These are phyloP conservation scores for Rasamsonia emersonii DNA, from an alignment of 2,329 filamentous ascomycete species.

Conservation along the genomic window DNA sequence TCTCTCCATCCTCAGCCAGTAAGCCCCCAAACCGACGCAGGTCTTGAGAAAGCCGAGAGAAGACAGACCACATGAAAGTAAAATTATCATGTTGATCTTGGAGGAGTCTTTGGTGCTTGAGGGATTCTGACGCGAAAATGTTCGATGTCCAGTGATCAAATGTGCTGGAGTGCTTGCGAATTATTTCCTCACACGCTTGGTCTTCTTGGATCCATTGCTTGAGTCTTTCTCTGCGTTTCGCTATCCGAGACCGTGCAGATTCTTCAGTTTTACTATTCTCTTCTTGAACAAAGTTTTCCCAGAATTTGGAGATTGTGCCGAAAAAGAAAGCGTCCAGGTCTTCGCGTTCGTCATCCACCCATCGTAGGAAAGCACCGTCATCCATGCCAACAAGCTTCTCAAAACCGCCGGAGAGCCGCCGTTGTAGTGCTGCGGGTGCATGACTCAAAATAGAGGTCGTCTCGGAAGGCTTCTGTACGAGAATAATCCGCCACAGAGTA, in stretches of 20 bases:
- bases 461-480: conserved; percentile 87
- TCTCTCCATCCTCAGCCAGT: conserved; percentile 55
- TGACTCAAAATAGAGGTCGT: conserved; percentile 65
- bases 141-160: conserved; percentile 92
- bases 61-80: conserved; percentile 64
- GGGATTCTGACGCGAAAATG: conserved; percentile 83
- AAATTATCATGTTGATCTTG: conserved; percentile 93
- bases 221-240: conserved; percentile 72
- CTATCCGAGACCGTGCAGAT: conserved; percentile 59
- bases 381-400: conserved; percentile 79
- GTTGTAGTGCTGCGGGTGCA: conserved; percentile 61
- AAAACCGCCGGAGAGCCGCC: conserved; percentile 65
- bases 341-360: conserved; percentile 74
- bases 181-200: conserved; percentile 58
- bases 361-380: conserved; percentile 75
- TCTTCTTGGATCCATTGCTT: conserved; percentile 70
- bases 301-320: conserved; percentile 67
- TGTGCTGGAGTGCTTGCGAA: conserved; percentile 75
- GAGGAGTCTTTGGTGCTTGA: conserved; percentile 78
- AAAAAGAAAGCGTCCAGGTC: conserved; percentile 78
- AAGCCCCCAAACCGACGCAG: conserved; percentile 72
- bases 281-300: conserved; percentile 76
- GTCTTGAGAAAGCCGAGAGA: conserved; percentile 70
- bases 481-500: conserved; percentile 79
- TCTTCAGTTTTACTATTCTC: conserved; percentile 79